Percentiles rank a stretch among this genome's conserved stretches.
phyloP scores from a whole-genome alignment of 352 stramenopile genomes.

The Pythium dissimile region DNA sequence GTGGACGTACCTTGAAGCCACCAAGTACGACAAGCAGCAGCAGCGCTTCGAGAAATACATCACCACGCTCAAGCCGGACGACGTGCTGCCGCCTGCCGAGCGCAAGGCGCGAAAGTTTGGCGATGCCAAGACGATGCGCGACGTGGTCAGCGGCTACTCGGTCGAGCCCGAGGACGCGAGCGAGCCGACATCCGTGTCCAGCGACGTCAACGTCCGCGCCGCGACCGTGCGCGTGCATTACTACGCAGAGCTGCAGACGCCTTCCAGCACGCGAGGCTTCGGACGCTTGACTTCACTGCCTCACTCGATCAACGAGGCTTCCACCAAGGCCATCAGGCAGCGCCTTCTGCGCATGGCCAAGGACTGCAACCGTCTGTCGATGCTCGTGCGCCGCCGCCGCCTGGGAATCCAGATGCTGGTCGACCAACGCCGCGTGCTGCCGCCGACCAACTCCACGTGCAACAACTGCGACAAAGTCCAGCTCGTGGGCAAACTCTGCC shows the following conservation, averaged over 20 bases:
- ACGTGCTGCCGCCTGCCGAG: neutral
- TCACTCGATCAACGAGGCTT: neutral
- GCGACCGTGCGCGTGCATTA: conserved; percentile 14
- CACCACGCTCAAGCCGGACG: conserved; percentile 13
- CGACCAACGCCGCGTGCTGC: conserved; percentile 33
- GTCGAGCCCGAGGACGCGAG: neutral
- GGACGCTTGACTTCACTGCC: neutral
- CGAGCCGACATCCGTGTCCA: neutral
- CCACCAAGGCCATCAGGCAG: conserved; percentile 10
- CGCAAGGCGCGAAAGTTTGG: neutral
- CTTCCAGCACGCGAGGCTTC: neutral
- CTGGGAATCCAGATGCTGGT: conserved; percentile 58
- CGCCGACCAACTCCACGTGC: conserved; percentile 40
- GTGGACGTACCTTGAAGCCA: conserved; percentile 17
- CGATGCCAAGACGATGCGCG: conserved; percentile 3
- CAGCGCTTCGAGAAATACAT: conserved; percentile 17
- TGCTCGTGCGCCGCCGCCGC: conserved; percentile 53
- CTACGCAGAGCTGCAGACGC: conserved; percentile 14
- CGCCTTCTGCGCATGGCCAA: conserved; percentile 16
- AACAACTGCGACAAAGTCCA: conserved; percentile 48
- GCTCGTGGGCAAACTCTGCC: conserved; percentile 39
- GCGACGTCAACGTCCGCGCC: neutral
- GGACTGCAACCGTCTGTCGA: conserved; percentile 28
- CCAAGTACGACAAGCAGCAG: conserved; percentile 2
- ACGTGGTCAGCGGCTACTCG: conserved; percentile 9